phyloP scores from a whole-genome alignment of 306 rosid genomes.

The Fagus sylvatica region DNA sequence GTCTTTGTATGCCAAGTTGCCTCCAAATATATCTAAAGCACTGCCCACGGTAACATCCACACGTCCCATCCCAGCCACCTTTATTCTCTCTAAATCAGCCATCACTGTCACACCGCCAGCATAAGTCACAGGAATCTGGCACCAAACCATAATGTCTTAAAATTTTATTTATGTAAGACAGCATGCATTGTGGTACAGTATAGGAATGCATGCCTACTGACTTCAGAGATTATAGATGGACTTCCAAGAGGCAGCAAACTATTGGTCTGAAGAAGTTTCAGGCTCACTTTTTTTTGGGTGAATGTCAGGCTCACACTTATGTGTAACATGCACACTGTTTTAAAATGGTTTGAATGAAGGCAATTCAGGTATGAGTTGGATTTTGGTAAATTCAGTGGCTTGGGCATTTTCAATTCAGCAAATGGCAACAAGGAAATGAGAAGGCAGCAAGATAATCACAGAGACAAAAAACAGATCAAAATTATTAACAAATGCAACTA shows the following conservation, averaged over 20 bases:
- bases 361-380: not conserved
- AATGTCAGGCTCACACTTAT: not conserved
- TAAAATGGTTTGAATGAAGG: not conserved
- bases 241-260: not conserved
- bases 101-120: slow-evolving; percentile 89
- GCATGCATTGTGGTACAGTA: slow-evolving; percentile 11
- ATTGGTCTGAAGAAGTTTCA: not conserved
- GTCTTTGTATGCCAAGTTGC: slow-evolving; percentile 57
- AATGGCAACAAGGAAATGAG: not conserved
- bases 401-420: not conserved
- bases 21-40: slow-evolving; percentile 85
- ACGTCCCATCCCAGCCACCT: slow-evolving; percentile 60
- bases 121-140: slow-evolving; percentile 87
- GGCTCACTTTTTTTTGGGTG: not conserved
- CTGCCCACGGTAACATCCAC: slow-evolving; percentile 90
- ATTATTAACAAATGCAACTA: not conserved
- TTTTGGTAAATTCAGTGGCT: not conserved
- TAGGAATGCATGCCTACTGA: not conserved
- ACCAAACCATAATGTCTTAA: slow-evolving; percentile 20
- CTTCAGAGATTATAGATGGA: not conserved
- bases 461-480: not conserved
- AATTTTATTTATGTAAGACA: slow-evolving; percentile 2
- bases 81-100: slow-evolving; percentile 85
- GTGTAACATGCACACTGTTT: not conserved
- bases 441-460: not conserved